Evolutionary conservation across 164 flowering plant genomes (phyloP).

Genomic region (Euptelea pleiosperma): DNA sequence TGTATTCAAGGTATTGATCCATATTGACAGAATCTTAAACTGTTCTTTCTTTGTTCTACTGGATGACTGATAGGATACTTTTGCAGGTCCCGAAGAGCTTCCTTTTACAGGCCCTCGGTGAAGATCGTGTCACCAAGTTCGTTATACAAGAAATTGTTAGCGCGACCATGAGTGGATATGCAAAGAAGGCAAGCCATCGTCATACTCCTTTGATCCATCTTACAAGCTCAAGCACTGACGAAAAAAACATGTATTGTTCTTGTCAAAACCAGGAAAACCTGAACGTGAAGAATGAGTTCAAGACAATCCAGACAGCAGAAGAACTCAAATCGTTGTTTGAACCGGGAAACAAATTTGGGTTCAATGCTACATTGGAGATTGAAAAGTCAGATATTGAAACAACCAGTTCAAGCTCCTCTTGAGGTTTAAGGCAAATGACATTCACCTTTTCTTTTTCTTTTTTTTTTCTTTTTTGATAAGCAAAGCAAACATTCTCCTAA

Average conservation of each 20-base stretch:
- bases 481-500: no score
- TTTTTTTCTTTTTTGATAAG: no score
- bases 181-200: conserved; percentile 52
- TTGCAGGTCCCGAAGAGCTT: conserved; percentile 67
- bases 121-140: conserved; percentile 69
- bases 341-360: conserved; percentile 68
- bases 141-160: conserved; percentile 69
- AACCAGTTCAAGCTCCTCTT: conserved; percentile 11
- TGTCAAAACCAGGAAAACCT: conserved; percentile 49
- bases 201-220: neutral
- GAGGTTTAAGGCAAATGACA: no score
- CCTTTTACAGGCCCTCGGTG: conserved; percentile 59
- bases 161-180: conserved; percentile 55
- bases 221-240: neutral
- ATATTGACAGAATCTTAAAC: no score
- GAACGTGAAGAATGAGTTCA: conserved; percentile 57
- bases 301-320: conserved; percentile 60
- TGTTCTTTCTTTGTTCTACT: neutral
- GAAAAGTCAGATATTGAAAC: conserved; percentile 34
- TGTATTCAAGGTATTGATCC: no score
- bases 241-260: neutral
- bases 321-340: conserved; percentile 52
- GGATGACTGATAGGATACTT: neutral
- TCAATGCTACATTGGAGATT: conserved; percentile 58
- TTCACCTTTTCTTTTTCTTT: no score